Evolutionary conservation across 2,329 filamentous ascomycete genomes (phyloP).

Genomic region (Ascomycota sp.): DNA sequence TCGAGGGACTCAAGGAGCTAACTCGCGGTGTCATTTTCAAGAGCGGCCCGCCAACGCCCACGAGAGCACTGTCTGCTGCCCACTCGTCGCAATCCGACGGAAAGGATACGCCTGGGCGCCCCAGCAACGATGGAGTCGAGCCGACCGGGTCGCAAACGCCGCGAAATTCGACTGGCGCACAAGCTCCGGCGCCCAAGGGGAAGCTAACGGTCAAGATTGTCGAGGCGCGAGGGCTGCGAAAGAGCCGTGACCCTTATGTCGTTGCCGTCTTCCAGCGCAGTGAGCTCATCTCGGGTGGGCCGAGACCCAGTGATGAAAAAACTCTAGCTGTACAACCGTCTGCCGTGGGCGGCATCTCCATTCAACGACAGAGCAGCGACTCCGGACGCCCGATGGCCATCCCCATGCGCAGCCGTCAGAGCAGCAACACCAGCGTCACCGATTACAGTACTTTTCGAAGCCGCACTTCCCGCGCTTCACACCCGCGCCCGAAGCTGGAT

Average conservation of each 20-base stretch:
- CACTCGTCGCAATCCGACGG: conserved; percentile 29
- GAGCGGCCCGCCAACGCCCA: conserved; percentile 83
- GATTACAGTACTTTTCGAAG: conserved; percentile 43
- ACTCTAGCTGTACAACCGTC: conserved; percentile 29
- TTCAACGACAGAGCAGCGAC: conserved; percentile 57
- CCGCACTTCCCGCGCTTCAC: conserved; percentile 30
- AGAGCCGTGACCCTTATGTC: conserved; percentile 77
- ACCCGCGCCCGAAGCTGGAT: conserved; percentile 85
- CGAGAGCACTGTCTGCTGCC: conserved; percentile 57
- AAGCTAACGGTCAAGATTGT: conserved; percentile 78
- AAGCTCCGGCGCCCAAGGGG: conserved; percentile 56
- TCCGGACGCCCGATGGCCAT: conserved; percentile 78
- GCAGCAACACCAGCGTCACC: conserved; percentile 73
- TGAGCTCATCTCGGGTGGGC: conserved; percentile 82
- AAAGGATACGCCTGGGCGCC: conserved; percentile 17
- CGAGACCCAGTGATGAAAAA: conserved; percentile 42
- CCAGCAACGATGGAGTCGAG: conserved; percentile 21
- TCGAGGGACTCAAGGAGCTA: conserved; percentile 65
- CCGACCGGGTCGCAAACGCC: conserved; percentile 33
- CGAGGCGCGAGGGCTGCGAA: conserved; percentile 64
- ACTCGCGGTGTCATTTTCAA: conserved; percentile 56
- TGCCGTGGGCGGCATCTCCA: conserved; percentile 33
- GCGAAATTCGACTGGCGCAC: conserved; percentile 28
- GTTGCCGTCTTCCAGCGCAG: conserved; percentile 94
- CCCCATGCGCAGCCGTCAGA: conserved; percentile 90